Evolutionary conservation across 208 protist genomes (phyloP).

Genomic region (Angomonas ambiguus): DNA sequence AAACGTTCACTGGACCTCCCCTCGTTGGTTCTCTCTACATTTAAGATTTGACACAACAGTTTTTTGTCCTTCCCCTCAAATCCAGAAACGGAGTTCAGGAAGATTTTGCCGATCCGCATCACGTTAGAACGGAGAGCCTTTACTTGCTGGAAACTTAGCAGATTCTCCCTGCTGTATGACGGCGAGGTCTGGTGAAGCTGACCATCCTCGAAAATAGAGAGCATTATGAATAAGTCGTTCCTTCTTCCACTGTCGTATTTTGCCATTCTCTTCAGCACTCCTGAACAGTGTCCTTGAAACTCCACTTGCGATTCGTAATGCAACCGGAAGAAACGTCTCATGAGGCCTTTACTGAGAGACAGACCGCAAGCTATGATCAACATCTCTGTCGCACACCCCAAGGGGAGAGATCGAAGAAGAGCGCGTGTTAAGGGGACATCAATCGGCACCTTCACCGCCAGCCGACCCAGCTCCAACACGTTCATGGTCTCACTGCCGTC

Average conservation of each 20-base stretch:
- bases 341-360: constrained; percentile 7
- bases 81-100: neutral
- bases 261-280: neutral
- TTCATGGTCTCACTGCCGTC: constrained; percentile 9
- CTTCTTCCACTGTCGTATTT: constrained; percentile 14
- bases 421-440: constrained; percentile 18
- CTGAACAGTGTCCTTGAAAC: constrained; percentile 11
- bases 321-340: constrained; percentile 14
- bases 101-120: constrained; percentile 4
- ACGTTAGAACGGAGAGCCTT: constrained; percentile 7
- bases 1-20: neutral
- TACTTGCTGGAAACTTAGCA: constrained; percentile 9
- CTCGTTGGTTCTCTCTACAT: neutral
- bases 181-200: constrained; percentile 3
- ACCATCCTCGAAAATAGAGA: constrained; percentile 14
- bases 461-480: constrained; percentile 13
- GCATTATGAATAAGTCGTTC: constrained; percentile 18
- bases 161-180: constrained; percentile 5
- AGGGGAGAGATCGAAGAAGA: constrained; percentile 10
- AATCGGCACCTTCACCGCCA: constrained; percentile 17
- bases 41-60: neutral
- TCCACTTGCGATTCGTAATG: constrained; percentile 14
- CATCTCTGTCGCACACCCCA: constrained; percentile 21
- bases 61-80: neutral
- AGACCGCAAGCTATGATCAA: constrained; percentile 19